phyloP scores from a whole-genome alignment of 768 basidiomycete genomes.

The Clathrus columnatus region DNA sequence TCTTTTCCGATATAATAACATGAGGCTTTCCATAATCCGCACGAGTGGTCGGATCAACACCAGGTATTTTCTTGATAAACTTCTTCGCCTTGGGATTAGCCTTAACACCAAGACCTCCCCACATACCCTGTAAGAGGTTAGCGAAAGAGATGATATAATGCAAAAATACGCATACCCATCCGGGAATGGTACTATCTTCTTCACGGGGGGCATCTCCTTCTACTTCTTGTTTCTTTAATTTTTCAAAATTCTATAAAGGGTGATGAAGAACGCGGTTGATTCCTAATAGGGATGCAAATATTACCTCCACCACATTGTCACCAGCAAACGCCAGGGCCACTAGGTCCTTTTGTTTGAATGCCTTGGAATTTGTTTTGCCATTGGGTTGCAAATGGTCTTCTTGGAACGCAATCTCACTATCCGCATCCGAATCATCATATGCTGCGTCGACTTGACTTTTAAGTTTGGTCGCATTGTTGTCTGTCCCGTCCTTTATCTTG shows the following conservation, averaged over 20 bases:
- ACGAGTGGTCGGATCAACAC: conserved; percentile 69
- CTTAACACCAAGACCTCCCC: conserved; percentile 75
- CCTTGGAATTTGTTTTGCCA: conserved; percentile 44
- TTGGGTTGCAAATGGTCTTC: conserved; percentile 38
- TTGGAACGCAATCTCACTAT: conserved; percentile 66
- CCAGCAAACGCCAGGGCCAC: conserved; percentile 95
- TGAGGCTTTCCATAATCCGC: conserved; percentile 79
- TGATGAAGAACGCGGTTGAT: not conserved
- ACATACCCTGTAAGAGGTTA: conserved; percentile 56
- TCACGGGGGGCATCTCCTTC: conserved; percentile 81
- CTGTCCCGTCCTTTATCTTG: not conserved
- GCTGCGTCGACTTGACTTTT: conserved; percentile 24
- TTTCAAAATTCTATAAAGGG: conserved; percentile 65
- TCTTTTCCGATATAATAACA: conserved; percentile 92
- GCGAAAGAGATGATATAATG: not conserved
- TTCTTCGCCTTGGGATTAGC: conserved; percentile 54
- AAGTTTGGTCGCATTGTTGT: conserved; percentile 10
- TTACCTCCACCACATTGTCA: conserved; percentile 87
- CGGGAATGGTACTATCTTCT: conserved; percentile 84
- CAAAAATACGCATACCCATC: conserved; percentile 63
- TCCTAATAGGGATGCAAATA: conserved; percentile 15
- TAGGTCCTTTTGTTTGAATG: conserved; percentile 85
- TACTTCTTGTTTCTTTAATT: conserved; percentile 72
- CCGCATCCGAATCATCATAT: conserved; percentile 38
- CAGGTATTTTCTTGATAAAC: conserved; percentile 73